Percentiles rank a stretch among this genome's conserved stretches.
phyloP scores from a whole-genome alignment of 2,329 filamentous ascomycete species.

The Fusarium hostae region DNA sequence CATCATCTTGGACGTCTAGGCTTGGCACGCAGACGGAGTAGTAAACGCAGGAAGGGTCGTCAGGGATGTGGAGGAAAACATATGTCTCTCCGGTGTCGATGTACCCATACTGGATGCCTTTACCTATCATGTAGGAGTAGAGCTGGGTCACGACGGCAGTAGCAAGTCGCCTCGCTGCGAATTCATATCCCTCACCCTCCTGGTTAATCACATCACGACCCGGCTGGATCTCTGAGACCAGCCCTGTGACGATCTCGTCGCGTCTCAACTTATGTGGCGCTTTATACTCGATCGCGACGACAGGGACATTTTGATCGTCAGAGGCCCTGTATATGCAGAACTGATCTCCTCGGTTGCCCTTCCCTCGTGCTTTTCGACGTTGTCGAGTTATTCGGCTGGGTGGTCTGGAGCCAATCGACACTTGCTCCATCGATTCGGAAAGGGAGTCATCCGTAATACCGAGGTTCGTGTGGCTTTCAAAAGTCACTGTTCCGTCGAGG shows the following conservation, averaged over 20 bases:
- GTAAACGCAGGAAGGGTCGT: constrained; percentile 49
- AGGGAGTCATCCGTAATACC: no score
- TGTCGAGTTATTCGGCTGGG: no score
- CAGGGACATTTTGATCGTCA: constrained; percentile 32
- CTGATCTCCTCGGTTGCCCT: constrained; percentile 48
- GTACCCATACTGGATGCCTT: constrained; percentile 51
- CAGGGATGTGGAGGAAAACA: constrained; percentile 50
- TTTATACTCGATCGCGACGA: constrained; percentile 53
- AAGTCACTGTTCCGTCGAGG: no score
- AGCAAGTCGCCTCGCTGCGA: constrained; percentile 45
- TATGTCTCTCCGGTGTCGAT: constrained; percentile 22
- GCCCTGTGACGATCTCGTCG: constrained; percentile 48
- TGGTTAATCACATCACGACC: constrained; percentile 49
- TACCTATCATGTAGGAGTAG: constrained; percentile 54
- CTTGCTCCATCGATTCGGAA: not conserved
- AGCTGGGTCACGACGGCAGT: constrained; percentile 53
- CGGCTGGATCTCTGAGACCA: constrained; percentile 50
- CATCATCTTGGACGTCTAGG: constrained; percentile 48
- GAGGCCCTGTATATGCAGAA: constrained; percentile 42
- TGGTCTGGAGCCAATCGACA: not conserved
- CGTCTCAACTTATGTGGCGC: constrained; percentile 51
- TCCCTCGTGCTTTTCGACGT: constrained; percentile 38
- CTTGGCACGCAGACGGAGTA: constrained; percentile 49
- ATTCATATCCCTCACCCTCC: constrained; percentile 46
- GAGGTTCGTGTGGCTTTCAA: no score